phyloP scores from a whole-genome alignment of 2,329 filamentous ascomycete genomes.

The Botryotinia calthae region DNA sequence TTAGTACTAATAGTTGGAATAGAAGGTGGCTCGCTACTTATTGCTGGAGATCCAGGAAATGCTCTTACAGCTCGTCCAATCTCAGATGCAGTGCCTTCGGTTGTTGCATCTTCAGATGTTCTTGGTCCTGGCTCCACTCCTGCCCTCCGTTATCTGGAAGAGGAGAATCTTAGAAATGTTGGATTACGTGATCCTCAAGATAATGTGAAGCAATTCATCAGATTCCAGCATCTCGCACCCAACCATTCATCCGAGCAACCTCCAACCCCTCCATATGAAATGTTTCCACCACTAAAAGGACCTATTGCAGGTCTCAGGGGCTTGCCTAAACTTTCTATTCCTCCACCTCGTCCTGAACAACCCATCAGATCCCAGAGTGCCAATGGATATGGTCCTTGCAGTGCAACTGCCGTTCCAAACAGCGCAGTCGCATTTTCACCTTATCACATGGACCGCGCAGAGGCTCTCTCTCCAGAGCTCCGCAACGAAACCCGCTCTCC shows the following conservation, averaged over 20 bases:
- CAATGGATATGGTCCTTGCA: constrained; percentile 22
- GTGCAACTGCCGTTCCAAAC: constrained; percentile 20
- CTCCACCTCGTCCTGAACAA: constrained; percentile 39
- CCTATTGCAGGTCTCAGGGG: constrained; percentile 56
- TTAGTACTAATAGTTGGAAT: background rate
- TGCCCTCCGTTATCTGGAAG: constrained; percentile 68
- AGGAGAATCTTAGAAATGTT: constrained; percentile 67
- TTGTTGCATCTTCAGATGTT: constrained; percentile 88
- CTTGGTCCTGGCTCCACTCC: constrained; percentile 68
- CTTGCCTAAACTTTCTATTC: constrained; percentile 63
- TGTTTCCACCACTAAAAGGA: constrained; percentile 46
- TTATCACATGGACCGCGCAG: constrained; percentile 52
- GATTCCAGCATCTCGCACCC: constrained; percentile 70
- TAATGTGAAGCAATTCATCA: constrained; percentile 87
- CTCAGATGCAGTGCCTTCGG: constrained; percentile 74
- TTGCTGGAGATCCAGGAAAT: constrained; percentile 78
- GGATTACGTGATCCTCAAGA: constrained; percentile 80
- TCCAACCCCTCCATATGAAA: constrained; percentile 67
- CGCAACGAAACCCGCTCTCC: constrained; percentile 51
- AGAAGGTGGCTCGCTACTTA: constrained; percentile 65
- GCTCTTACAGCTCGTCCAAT: constrained; percentile 66
- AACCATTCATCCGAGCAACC: constrained; percentile 52
- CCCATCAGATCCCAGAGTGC: constrained; percentile 37
- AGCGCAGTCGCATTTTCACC: constrained; percentile 44
- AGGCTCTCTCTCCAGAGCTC: constrained; percentile 54